Conservation (phyloP, 208 protist genomes). For the Phytomonas francai region DNA sequence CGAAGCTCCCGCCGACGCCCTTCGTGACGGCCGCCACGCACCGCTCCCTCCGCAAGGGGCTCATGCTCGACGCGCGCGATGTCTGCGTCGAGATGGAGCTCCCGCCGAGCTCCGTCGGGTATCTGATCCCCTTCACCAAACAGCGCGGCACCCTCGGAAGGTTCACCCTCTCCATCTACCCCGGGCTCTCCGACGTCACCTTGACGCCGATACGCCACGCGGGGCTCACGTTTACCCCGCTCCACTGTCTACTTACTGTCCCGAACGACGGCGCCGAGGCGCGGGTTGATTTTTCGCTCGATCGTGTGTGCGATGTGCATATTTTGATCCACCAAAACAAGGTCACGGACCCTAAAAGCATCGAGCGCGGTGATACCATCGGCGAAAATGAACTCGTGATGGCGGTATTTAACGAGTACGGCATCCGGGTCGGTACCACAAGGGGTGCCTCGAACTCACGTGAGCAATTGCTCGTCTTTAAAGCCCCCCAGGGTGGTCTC, state of each 20-base stretch:
- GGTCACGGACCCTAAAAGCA: conserved; percentile 23
- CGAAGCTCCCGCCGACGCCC: conserved; percentile 53
- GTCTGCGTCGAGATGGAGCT: conserved; percentile 73
- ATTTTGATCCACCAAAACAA: conserved; percentile 66
- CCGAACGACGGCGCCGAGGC: conserved; percentile 23
- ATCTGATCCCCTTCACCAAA: conserved; percentile 79
- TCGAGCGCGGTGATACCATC: conserved; percentile 41
- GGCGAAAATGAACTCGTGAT: conserved; percentile 49
- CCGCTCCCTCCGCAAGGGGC: conserved; percentile 69
- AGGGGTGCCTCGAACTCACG: conserved; percentile 53
- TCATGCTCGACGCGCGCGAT: conserved; percentile 74
- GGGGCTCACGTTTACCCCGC: conserved; percentile 42
- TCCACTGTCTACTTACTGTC: conserved; percentile 23
- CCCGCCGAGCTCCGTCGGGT: conserved; percentile 65
- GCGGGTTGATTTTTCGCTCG: conserved; percentile 58
- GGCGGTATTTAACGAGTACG: conserved; percentile 62
- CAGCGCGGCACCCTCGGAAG: conserved; percentile 50
- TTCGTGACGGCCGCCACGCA: conserved; percentile 70
- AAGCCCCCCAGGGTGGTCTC: conserved; percentile 49
- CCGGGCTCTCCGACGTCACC: conserved; percentile 63
- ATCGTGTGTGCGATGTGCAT: conserved; percentile 69
- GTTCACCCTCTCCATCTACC: conserved; percentile 80
- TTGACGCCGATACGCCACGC: conserved; percentile 68
- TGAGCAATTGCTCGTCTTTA: conserved; percentile 71
- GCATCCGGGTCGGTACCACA: conserved; percentile 49